Evolutionary conservation across 2,329 filamentous ascomycete genomes (phyloP).

Genomic region (Metarhizium album): DNA sequence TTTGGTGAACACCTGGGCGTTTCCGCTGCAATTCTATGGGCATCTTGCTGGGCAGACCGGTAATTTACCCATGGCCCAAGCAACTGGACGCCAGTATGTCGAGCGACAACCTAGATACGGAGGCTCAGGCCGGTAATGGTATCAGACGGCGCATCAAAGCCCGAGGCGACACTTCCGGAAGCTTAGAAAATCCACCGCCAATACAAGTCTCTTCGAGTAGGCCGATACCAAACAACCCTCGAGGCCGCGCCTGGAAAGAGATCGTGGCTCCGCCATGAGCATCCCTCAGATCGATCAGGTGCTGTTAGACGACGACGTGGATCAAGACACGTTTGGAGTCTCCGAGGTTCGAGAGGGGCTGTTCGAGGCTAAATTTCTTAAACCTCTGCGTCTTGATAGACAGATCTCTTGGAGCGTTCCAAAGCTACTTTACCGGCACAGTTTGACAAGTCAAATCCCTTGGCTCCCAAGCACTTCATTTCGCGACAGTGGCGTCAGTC

Average conservation of each 20-base stretch:
- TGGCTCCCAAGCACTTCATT: slow-evolving; percentile 36
- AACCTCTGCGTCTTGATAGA: slow-evolving; percentile 26
- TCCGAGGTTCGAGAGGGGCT: slow-evolving; percentile 34
- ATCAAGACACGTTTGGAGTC: slow-evolving; percentile 31
- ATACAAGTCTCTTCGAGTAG: slow-evolving; percentile 3
- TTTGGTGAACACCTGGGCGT: neutral
- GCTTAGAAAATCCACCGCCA: neutral
- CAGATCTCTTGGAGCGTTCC: slow-evolving; percentile 29
- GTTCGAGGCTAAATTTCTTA: slow-evolving; percentile 38
- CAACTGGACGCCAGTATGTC: neutral
- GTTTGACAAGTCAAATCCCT: slow-evolving; percentile 34
- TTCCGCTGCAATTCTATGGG: neutral
- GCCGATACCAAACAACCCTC: slow-evolving; percentile 9
- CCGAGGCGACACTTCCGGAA: neutral
- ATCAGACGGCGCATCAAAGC: neutral
- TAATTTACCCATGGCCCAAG: neutral
- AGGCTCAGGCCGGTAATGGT: neutral
- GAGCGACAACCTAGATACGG: neutral
- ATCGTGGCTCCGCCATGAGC: slow-evolving; percentile 19
- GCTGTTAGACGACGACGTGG: slow-evolving; percentile 22
- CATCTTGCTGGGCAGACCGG: neutral
- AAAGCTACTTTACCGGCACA: slow-evolving; percentile 34
- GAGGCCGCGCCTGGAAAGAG: neutral
- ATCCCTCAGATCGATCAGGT: slow-evolving; percentile 24
- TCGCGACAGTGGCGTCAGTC: slow-evolving; percentile 36